Conservation (phyloP, 2,329 filamentous ascomycete genomes). For the Epichloe coenophiala region DNA sequence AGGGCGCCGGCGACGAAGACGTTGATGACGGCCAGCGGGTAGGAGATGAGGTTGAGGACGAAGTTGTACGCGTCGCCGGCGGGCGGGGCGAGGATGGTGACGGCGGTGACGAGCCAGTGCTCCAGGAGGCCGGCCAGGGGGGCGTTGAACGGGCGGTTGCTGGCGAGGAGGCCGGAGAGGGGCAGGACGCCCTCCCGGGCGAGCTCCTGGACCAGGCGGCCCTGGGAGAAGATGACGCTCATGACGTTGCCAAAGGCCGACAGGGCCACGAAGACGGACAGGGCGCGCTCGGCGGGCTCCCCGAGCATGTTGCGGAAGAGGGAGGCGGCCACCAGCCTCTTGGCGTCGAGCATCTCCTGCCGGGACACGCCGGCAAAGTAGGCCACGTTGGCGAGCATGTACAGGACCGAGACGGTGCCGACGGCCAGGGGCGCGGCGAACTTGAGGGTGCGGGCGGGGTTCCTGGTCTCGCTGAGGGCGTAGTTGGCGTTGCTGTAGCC, state of each 20-base stretch:
- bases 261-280: slow-evolving; percentile 53
- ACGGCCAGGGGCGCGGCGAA: slow-evolving; percentile 51
- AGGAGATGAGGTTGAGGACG: slow-evolving; percentile 48
- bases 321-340: slow-evolving; percentile 38
- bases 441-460: slow-evolving; percentile 51
- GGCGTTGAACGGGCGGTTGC: slow-evolving; percentile 49
- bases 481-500: slow-evolving; percentile 59
- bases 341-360: slow-evolving; percentile 36
- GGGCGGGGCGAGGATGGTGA: slow-evolving; percentile 54
- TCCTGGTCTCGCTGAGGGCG: slow-evolving; percentile 49
- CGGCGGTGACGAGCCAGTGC: slow-evolving; percentile 50
- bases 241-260: slow-evolving; percentile 57
- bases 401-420: slow-evolving; percentile 42
- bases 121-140: slow-evolving; percentile 47
- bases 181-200: slow-evolving; percentile 54
- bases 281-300: slow-evolving; percentile 37
- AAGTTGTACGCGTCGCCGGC: slow-evolving; percentile 56
- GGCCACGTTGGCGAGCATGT: slow-evolving; percentile 54
- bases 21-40: slow-evolving; percentile 47
- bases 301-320: slow-evolving; percentile 46
- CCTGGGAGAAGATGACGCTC: slow-evolving; percentile 55
- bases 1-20: slow-evolving; percentile 39
- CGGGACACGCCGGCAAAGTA: slow-evolving; percentile 49
- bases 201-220: slow-evolving; percentile 51
- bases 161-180: slow-evolving; percentile 50